phyloP scores from a whole-genome alignment of 768 basidiomycete genomes.

The Mycena rebaudengoi region DNA sequence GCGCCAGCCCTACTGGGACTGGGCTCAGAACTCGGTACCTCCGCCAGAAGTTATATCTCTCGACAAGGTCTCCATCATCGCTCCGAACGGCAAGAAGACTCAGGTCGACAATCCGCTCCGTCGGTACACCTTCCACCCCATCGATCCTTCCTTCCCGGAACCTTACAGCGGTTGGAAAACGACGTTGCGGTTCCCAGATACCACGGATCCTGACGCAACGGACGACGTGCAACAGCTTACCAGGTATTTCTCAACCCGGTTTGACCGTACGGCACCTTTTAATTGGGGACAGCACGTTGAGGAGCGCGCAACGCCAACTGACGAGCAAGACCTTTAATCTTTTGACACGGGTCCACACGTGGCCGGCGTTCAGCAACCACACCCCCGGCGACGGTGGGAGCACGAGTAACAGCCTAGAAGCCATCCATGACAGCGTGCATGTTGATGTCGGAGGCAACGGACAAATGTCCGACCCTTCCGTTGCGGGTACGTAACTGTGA shows the following conservation, averaged over 20 bases:
- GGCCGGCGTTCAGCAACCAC: conserved; percentile 57
- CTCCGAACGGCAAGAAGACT: conserved; percentile 36
- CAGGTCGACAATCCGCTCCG: conserved; percentile 42
- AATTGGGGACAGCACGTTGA: conserved; percentile 26
- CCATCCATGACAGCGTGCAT: conserved; percentile 58
- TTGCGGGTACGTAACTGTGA: conserved; percentile 46
- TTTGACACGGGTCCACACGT: conserved; percentile 45
- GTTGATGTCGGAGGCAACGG: conserved; percentile 50
- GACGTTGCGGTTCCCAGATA: conserved; percentile 44
- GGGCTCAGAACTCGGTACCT: conserved; percentile 49
- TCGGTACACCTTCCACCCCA: conserved; percentile 43
- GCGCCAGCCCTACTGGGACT: conserved; percentile 59
- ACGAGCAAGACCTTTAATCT: conserved; percentile 45
- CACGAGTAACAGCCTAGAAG: conserved; percentile 55
- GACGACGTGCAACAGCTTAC: conserved; percentile 40
- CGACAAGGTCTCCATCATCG: conserved; percentile 41
- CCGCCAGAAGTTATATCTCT: conserved; percentile 47
- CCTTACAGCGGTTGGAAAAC: conserved; percentile 41
- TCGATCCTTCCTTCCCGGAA: conserved; percentile 38
- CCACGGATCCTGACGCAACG: conserved; percentile 29
- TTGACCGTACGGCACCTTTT: too few relatives aligned
- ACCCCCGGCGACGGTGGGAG: conserved; percentile 43
- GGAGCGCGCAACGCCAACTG: conserved; percentile 32
- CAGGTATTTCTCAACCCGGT: conserved; percentile 27
- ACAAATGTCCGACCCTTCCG: conserved; percentile 48